These are phyloP conservation scores for Arctium minus DNA, from an alignment of 129 eudicot species.

Conservation along the genomic window DNA sequence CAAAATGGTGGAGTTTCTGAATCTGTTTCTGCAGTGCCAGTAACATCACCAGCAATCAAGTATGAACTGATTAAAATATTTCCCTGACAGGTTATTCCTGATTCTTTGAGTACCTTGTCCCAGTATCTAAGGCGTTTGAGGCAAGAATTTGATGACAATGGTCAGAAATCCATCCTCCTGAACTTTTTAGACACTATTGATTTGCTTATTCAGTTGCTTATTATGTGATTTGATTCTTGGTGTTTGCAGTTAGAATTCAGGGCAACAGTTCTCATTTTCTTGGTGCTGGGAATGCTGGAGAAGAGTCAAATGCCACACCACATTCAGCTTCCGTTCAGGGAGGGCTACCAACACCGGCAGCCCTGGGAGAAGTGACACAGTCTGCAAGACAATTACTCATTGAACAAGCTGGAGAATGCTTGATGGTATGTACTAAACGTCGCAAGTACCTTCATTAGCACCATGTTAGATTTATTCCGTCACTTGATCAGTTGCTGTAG, in stretches of 20 bases:
- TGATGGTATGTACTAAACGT: slow-evolving; percentile 40
- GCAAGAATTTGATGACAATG: slow-evolving; percentile 57
- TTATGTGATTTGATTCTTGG: slow-evolving; percentile 22
- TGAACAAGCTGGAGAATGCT: slow-evolving; percentile 67
- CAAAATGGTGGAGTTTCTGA: not conserved
- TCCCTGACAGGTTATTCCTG: slow-evolving; percentile 70
- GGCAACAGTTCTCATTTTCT: slow-evolving; percentile 27
- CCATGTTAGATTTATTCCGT: not conserved
- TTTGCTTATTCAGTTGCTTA: not conserved
- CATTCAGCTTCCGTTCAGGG: slow-evolving; percentile 31
- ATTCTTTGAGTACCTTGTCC: slow-evolving; percentile 78
- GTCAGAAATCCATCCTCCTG: slow-evolving; percentile 34
- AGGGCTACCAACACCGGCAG: slow-evolving; percentile 71
- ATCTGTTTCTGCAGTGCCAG: not conserved
- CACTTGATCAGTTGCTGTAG: not conserved
- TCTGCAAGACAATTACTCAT: slow-evolving; percentile 60
- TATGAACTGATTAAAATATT: not conserved
- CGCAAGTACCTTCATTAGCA: not conserved
- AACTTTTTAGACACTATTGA: not conserved
- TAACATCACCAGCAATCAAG: not conserved
- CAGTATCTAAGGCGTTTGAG: slow-evolving; percentile 70
- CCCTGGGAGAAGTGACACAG: slow-evolving; percentile 63
- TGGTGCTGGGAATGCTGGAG: slow-evolving; percentile 35
- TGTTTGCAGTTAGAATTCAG: slow-evolving; percentile 43
- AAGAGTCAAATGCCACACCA: slow-evolving; percentile 24